A percentile compares a stretch with the other conserved stretches of the same genome.
Conservation (phyloP, 73 alveolate genomes). For the Paramecium sexaurelia region DNA sequence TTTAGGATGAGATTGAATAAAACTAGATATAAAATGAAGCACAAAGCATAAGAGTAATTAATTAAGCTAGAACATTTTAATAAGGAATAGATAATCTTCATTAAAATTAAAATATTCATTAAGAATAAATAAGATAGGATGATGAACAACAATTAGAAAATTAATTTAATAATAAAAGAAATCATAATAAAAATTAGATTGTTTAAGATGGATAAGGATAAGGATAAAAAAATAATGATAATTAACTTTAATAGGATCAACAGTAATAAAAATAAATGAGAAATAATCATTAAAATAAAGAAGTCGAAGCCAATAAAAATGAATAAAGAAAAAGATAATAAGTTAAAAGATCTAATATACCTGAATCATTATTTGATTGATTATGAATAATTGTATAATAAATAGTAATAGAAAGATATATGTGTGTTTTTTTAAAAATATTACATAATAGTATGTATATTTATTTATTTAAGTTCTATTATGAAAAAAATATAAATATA, state of each 20-base stretch:
- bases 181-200: neutral
- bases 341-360: neutral
- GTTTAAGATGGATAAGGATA: neutral
- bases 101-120: neutral
- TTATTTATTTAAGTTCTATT: neutral
- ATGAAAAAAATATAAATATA: neutral
- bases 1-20: neutral
- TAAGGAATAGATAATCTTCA: neutral
- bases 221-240: neutral
- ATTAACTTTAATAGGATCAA: neutral
- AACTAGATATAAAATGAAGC: neutral
- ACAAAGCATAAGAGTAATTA: neutral
- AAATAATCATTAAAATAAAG: neutral
- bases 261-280: neutral
- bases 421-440: neutral
- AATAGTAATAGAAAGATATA: neutral
- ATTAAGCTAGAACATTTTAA: neutral
- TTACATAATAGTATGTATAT: neutral
- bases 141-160: neutral
- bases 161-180: neutral
- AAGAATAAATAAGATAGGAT: neutral
- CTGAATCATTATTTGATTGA: slow-evolving; percentile 16
- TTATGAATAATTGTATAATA: neutral
- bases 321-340: neutral
- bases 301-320: neutral